A percentile compares a stretch with the other conserved stretches of the same genome.
Conservation (phyloP, 1,139 yeast species). For the Lodderomyces metapsilosis region DNA sequence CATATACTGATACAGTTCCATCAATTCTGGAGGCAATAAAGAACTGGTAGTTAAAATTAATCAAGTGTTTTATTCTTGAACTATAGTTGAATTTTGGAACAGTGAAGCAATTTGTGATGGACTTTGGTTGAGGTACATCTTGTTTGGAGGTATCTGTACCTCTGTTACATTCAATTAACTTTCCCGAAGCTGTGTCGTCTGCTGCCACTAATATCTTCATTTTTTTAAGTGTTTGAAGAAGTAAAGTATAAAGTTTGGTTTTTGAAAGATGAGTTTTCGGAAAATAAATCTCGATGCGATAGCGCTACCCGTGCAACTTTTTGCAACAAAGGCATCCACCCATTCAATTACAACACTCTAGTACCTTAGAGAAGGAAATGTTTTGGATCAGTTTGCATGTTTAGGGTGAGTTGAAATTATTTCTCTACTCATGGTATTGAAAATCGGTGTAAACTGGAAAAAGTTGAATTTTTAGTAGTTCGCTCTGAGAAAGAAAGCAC, state of each 20-base stretch:
- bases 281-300: background rate
- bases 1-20: conserved; percentile 42
- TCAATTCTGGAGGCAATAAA: conserved; percentile 43
- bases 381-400: too few species aligned
- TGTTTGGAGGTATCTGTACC: conserved; percentile 73
- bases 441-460: too few species aligned
- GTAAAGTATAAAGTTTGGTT: background rate
- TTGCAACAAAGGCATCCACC: too few species aligned
- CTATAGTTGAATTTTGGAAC: conserved; percentile 30
- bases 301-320: too few species aligned
- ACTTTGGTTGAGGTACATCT: conserved; percentile 54
- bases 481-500: too few species aligned
- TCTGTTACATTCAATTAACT: conserved; percentile 53
- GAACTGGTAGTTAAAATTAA: conserved; percentile 29
- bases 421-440: too few species aligned
- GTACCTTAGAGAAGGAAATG: too few species aligned
- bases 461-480: too few species aligned
- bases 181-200: conserved; percentile 56
- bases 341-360: too few species aligned
- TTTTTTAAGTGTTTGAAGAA: background rate
- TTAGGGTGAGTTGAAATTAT: too few species aligned
- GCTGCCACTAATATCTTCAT: conserved; percentile 57
- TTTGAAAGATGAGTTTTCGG: background rate
- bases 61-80: conserved; percentile 23
- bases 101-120: conserved; percentile 38